Evolutionary conservation across 2,329 filamentous ascomycete species (phyloP), one percentile per base, ranked within the genome.

Genomic region (Pseudocercospora cruenta): DNA sequence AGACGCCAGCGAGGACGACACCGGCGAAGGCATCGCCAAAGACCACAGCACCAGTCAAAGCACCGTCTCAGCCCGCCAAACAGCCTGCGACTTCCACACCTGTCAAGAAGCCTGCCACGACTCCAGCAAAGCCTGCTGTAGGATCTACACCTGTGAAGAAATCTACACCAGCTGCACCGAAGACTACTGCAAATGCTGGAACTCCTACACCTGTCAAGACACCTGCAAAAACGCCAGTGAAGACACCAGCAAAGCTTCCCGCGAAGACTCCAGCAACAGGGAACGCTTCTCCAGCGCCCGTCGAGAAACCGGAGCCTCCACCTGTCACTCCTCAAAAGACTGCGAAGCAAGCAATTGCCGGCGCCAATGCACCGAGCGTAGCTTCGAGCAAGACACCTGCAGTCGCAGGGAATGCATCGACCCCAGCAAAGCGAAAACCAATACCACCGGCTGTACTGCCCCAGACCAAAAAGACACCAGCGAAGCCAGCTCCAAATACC

Each of bases 1-100:
- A 73, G 64, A 64, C 71, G 4, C 69, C 73, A n/a, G 61, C 62
- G 33, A 72, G 71, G 61, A 58, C 64, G 21, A 51, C 63, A n/a
- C 58, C 70, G 14, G 58, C 63, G 14, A 68, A 70, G 59, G 22
- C 69, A 53, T 58, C 70, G 6, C 53, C 61, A 26, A 69, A 71
- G 49, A 47, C 69, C 9, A 66, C 71, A 16, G 63, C 71, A 49
- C 49, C 67, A 31, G 60, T 58, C 8, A 69, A 63, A 28, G 24
- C 66, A 16, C 60, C 69, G n/a, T 65, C 63, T 39, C 62, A 67
- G 51, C 59, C 64, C 55, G 68, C 58, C 16, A 74, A 73, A 62
- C 71, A 73, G 63, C 65, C 71, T 12, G 59, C 70, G 0, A 64
- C 70, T 3, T 47, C 67, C 51, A 55, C 69, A 53, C 53, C 67